Evolutionary conservation across 2,329 filamentous ascomycete genomes (phyloP), one percentile per base, ranked within the genome.

Genomic region (Pseudogymnoascus sp.): DNA sequence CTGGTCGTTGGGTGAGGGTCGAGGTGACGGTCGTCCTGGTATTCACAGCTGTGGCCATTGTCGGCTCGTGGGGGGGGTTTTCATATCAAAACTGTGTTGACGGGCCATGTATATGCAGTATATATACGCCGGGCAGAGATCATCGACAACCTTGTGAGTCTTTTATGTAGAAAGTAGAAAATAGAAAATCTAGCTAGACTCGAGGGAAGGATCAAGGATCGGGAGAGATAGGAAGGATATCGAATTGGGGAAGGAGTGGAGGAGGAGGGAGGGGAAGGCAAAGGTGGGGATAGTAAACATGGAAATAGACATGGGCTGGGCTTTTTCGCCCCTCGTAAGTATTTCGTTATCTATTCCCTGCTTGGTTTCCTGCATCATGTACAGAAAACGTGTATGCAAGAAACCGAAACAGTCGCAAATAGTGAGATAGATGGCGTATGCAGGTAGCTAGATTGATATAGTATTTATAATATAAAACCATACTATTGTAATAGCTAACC

Each of bases 1-100:
- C 23, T 51, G 61, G 21, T 64, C 63, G 39, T 18, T 59, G 45
- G 23, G 47, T 57, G 21, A 51, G 34, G 18, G 37, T 61, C n/a
- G 51, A 39, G 29, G 39, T 61, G 31, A 60, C 62, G 37, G 54
- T 64, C 29, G 29, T 31, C 37, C 37, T 42, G 7, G 62, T 47
- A 10, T 61, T 18, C 23, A 64, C 39, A 29, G 36, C 31, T 23
- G 62, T 40, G 18, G 62, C 34, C 62, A 64, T 64, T 45, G 23
- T 61, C 11, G 54, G 42, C 39, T 37, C 23, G n/a, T 18, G 16
- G 37, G 34, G 54, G 57, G 12, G 31, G 12, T 29, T 51, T 29
- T 51, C 45, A 51, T 51, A 51, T 51, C 45, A 51, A 8, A 29
- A 29, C 45, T 5, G 45, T 29, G 45, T 26, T 34, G 45, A 26